Percentiles rank a stretch among this genome's conserved stretches.
These are phyloP conservation scores for Raphanus hybrid DNA, from an alignment of 441 rosid species.

Conservation along the genomic window DNA sequence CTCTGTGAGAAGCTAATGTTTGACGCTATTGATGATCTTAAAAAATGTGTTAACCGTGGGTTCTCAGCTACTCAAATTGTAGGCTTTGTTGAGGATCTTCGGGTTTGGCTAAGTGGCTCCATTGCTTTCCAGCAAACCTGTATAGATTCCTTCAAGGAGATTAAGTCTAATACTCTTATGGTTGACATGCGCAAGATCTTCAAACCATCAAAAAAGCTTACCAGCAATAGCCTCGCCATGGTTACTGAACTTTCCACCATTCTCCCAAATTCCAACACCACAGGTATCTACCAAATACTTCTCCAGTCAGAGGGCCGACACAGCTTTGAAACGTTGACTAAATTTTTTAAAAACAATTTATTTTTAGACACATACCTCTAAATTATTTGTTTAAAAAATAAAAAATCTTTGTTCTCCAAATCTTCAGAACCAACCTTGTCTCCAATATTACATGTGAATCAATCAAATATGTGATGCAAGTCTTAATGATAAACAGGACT, in stretches of 20 bases:
- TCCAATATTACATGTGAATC: no score
- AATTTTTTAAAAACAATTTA: no score
- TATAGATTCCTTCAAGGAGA: constrained; percentile 68
- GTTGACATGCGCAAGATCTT: constrained; percentile 56
- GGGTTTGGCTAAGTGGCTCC: constrained; percentile 79
- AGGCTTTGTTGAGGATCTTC: constrained; percentile 55
- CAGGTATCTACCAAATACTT: constrained; percentile 32
- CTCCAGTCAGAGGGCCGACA: not conserved
- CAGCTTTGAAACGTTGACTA: not conserved
- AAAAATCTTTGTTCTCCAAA: not conserved
- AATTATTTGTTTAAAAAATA: not conserved
- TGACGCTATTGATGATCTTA: constrained; percentile 63
- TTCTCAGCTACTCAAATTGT: constrained; percentile 48
- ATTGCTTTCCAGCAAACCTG: constrained; percentile 77
- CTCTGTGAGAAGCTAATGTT: constrained; percentile 47
- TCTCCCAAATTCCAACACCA: constrained; percentile 42
- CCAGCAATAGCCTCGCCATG: constrained; percentile 81
- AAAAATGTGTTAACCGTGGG: constrained; percentile 45
- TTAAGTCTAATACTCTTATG: constrained; percentile 50
- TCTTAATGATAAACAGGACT: constrained; percentile 25
- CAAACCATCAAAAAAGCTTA: constrained; percentile 51
- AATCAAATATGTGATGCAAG: constrained; percentile 15
- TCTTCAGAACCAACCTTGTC: no score
- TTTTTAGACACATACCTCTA: not conserved
- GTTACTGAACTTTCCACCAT: constrained; percentile 47